Conservation (phyloP, 2,329 filamentous ascomycete species). For the Monilinia aucupariae region DNA sequence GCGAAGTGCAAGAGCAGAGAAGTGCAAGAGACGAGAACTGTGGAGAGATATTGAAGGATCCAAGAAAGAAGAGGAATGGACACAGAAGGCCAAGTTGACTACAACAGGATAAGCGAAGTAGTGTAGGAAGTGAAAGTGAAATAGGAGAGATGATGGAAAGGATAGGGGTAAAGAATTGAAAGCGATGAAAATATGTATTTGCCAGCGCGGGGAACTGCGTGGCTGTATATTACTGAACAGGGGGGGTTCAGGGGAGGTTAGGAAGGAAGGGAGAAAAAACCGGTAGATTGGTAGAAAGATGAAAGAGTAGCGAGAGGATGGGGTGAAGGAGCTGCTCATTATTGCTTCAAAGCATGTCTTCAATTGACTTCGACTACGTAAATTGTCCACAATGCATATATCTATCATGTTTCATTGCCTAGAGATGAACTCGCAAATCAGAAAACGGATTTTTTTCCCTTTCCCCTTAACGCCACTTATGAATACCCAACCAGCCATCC, state of each 20-base stretch:
- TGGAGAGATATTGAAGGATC: background rate
- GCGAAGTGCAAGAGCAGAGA: background rate
- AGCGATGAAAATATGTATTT: background rate
- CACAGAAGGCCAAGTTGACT: background rate
- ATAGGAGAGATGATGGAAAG: background rate
- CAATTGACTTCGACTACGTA: background rate
- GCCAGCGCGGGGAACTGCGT: background rate
- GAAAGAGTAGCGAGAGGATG: background rate
- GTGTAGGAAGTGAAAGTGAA: fast-evolving
- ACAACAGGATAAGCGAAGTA: background rate
- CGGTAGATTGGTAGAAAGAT: background rate
- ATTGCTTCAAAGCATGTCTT: too few species aligned
- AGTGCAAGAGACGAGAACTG: background rate
- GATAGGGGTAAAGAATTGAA: too few species aligned
- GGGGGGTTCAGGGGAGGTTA: background rate
- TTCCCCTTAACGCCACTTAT: background rate
- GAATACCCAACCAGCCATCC: background rate
- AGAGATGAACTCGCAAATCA: background rate
- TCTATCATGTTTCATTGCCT: background rate
- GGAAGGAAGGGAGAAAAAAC: background rate
- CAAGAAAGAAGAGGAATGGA: background rate
- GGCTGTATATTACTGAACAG: background rate
- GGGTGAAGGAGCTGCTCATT: background rate
- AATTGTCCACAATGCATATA: background rate
- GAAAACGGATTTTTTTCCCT: background rate